Evolutionary conservation across 2,329 filamentous ascomycete species (phyloP).

Genomic region (Arthroderma sp.): DNA sequence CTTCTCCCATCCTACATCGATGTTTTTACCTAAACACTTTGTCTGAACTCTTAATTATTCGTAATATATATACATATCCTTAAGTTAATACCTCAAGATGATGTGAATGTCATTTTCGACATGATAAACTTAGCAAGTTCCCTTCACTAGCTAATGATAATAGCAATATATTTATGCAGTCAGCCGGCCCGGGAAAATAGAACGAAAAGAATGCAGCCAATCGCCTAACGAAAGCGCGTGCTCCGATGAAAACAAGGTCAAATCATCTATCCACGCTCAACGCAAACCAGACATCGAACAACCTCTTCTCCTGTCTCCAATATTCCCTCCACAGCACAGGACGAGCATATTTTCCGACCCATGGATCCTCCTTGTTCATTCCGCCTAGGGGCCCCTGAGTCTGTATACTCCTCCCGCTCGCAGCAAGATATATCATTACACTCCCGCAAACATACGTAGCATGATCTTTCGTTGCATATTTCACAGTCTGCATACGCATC

Average conservation of each 20-base stretch:
- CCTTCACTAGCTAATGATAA: background rate
- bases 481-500: slow-evolving; percentile 34
- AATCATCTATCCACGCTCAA: slow-evolving; percentile 14
- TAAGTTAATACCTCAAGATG: background rate
- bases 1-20: background rate
- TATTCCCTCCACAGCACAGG: slow-evolving; percentile 30
- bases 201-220: background rate
- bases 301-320: slow-evolving; percentile 28
- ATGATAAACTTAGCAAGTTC: background rate
- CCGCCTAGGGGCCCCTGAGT: background rate
- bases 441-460: slow-evolving; percentile 33
- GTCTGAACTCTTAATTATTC: background rate
- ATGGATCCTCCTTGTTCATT: slow-evolving; percentile 7
- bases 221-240: background rate
- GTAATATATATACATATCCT: background rate
- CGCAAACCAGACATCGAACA: slow-evolving; percentile 29
- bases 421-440: slow-evolving; percentile 26
- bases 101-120: too few relatives aligned
- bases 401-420: slow-evolving; percentile 7
- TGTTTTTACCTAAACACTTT: background rate
- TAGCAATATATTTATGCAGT: background rate
- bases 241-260: background rate
- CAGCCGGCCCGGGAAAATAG: background rate
- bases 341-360: slow-evolving; percentile 28
- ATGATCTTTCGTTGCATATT: slow-evolving; percentile 28